Evolutionary conservation across 2,329 filamentous ascomycete species (phyloP).

Genomic region (Talaromyces sp.): DNA sequence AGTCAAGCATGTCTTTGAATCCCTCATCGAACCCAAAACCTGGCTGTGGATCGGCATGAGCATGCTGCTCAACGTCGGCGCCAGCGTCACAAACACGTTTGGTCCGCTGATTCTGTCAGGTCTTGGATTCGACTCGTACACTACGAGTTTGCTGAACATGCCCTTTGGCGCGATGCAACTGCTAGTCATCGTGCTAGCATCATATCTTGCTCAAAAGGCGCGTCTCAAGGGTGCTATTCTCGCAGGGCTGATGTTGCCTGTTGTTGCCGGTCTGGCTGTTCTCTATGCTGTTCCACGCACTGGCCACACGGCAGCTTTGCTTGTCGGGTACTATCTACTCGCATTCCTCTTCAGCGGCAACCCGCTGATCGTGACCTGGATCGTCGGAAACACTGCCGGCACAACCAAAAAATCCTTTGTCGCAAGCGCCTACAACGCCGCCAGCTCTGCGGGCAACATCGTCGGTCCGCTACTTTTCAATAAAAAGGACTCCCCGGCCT

Average conservation of each 20-base stretch:
- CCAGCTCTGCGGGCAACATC: slow-evolving; percentile 60
- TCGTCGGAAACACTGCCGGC: slow-evolving; percentile 63
- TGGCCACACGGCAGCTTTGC: slow-evolving; percentile 40
- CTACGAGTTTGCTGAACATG: slow-evolving; percentile 59
- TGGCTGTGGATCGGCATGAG: slow-evolving; percentile 59
- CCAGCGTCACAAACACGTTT: slow-evolving; percentile 60
- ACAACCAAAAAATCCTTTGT: slow-evolving; percentile 62
- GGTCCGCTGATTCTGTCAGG: slow-evolving; percentile 59
- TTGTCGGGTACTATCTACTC: slow-evolving; percentile 61
- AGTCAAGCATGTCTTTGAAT: slow-evolving; percentile 39
- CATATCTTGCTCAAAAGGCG: slow-evolving; percentile 54
- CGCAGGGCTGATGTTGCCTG: slow-evolving; percentile 51
- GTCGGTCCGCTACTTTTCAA: slow-evolving; percentile 61
- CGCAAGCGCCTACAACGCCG: slow-evolving; percentile 61
- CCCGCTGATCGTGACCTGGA: slow-evolving; percentile 63
- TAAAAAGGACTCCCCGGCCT: slow-evolving; percentile 53
- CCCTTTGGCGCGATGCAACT: slow-evolving; percentile 61
- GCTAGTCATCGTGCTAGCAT: slow-evolving; percentile 54
- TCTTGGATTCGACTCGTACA: slow-evolving; percentile 56
- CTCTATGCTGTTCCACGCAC: slow-evolving; percentile 50
- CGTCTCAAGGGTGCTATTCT: slow-evolving; percentile 55
- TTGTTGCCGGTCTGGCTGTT: slow-evolving; percentile 54
- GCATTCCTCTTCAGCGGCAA: slow-evolving; percentile 63
- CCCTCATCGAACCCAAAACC: slow-evolving; percentile 41
- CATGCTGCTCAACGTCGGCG: slow-evolving; percentile 60